Evolutionary conservation across 1,139 yeast species (phyloP), one percentile per base, ranked within the genome.

Genomic region (Sugiyamaella xylanicola): DNA sequence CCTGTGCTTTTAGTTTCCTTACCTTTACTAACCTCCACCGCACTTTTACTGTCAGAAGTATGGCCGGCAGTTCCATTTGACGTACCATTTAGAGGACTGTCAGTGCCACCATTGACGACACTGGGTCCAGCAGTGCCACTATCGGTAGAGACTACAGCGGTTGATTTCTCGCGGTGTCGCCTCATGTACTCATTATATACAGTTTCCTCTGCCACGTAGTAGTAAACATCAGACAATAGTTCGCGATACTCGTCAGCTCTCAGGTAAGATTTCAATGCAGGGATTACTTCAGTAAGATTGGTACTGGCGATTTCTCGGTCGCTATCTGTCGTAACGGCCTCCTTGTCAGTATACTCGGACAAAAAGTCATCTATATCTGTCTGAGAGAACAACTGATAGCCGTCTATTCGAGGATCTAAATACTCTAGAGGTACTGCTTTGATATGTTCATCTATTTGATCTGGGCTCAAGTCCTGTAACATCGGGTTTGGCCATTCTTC

Each of bases 181-280:
- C 5, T 45, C 35, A 21, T 36, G 36, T 36, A 7, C 16, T 45
- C 15, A 15, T 27, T 27, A 13, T 17, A 27, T 32, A 4, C 43
- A 7, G 32, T 41, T 39, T 47, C 50, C 20, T 46, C 35, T 8
- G 56, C 55, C 27, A 57, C 44, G 15, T 53, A 56, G 46, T 58
- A 61, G 35, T 60, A 61, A 25, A 61, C 48, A 21, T 59, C 56
- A 15, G 58, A 39, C 17, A 61, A 53, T 7, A 59, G 20, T 32
- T 46, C 44, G 15, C 62, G 49, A 22, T 57, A 49, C 39, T 61
- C 64, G 5, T 52, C 58, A 1, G 57, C 56, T 15, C 58, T 53
- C 35, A 61, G 22, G 22, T 55, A 55, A 25, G 54, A 51, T 27
- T 58, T 53, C 37, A 58, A 16, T 16, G 42, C 7, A 3, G 45